A percentile compares a stretch with the other conserved stretches of the same genome.
These are phyloP conservation scores for Rhizophora mangle DNA, from an alignment of 345 rosid species.

Conservation along the genomic window DNA sequence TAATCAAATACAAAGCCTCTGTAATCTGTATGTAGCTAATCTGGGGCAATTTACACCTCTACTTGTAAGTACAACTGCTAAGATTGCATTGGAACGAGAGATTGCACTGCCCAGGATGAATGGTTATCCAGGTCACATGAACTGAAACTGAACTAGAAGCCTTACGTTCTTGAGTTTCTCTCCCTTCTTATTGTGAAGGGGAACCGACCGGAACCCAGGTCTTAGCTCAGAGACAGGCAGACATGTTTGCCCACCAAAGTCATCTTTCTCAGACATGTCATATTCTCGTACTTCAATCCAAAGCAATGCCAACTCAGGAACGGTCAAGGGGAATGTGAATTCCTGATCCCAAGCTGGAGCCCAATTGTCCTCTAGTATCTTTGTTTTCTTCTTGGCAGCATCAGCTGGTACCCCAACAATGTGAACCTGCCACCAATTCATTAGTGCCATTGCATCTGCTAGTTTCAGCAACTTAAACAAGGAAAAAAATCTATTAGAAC, in stretches of 20 bases:
- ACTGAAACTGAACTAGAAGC: slow-evolving; percentile 26
- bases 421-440: slow-evolving; percentile 21
- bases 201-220: slow-evolving; percentile 31
- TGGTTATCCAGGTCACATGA: slow-evolving; percentile 10
- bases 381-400: slow-evolving; percentile 23
- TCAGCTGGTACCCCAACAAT: slow-evolving; percentile 27
- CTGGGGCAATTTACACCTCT: not conserved
- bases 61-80: not conserved
- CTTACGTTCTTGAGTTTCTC: slow-evolving; percentile 25
- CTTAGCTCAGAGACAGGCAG: slow-evolving; percentile 27
- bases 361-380: slow-evolving; percentile 29
- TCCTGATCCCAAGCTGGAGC: slow-evolving; percentile 28
- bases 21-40: not conserved
- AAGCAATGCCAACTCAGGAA: slow-evolving; percentile 30
- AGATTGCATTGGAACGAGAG: not conserved
- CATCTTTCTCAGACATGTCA: slow-evolving; percentile 33
- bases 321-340: slow-evolving; percentile 25
- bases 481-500: too few relatives aligned
- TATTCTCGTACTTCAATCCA: slow-evolving; percentile 27
- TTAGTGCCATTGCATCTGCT: too few relatives aligned
- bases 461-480: too few relatives aligned
- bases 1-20: not conserved
- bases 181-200: slow-evolving; percentile 28
- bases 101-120: too few relatives aligned
- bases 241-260: slow-evolving; percentile 32